Evolutionary conservation across 2,329 filamentous ascomycete species (phyloP).

Genomic region (Calonectria leucothoes): DNA sequence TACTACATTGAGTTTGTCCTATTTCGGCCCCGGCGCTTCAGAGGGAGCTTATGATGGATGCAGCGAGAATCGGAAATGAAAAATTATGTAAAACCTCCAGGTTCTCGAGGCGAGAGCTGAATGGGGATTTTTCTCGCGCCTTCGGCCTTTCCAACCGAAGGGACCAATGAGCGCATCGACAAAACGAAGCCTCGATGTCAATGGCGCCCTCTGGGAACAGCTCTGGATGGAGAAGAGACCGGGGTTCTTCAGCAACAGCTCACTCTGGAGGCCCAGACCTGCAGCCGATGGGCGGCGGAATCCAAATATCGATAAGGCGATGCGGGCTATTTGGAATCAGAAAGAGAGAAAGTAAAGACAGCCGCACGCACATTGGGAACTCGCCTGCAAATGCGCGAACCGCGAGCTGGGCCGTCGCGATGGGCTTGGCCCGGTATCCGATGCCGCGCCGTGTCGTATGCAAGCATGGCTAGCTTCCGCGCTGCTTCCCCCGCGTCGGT

Average conservation of each 20-base stretch:
- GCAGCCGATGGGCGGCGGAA: background rate
- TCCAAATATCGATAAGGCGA: background rate
- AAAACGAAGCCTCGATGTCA: background rate
- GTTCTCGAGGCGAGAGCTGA: background rate
- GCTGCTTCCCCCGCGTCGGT: background rate
- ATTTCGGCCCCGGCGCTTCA: background rate
- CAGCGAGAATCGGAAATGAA: background rate
- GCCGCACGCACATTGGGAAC: no score
- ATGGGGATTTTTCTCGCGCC: background rate
- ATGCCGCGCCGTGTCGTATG: conserved; percentile 2
- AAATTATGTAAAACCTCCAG: background rate
- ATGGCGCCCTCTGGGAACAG: background rate
- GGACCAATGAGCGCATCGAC: background rate
- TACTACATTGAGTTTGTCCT: background rate
- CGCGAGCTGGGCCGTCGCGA: conserved; percentile 9
- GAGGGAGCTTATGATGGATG: background rate
- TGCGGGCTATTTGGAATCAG: background rate
- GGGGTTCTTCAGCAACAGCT: background rate
- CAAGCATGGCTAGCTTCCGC: background rate
- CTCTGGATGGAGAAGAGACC: background rate
- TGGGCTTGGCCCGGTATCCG: background rate
- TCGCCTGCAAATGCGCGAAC: background rate
- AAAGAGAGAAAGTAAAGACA: no score
- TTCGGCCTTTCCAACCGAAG: background rate
- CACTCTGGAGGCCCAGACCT: background rate